Conservation (phyloP, 176 grass and related monocot species). For the Hordeum vulgare region DNA sequence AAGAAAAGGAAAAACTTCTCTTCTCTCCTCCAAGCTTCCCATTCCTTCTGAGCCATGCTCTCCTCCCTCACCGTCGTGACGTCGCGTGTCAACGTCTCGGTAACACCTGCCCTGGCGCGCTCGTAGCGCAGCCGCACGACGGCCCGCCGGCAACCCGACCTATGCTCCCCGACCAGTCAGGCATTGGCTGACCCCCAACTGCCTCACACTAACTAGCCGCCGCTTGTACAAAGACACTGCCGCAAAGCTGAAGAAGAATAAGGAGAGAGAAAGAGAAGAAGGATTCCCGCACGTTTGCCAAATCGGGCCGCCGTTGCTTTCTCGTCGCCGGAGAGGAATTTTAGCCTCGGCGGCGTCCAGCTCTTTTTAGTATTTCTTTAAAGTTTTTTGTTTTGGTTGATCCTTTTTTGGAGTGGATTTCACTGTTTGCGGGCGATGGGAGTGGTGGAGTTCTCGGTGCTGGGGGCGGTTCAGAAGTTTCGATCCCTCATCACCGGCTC, state of each 20-base stretch:
- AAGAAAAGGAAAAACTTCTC: not conserved
- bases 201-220: constrained; percentile 29
- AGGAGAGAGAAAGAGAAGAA: not conserved
- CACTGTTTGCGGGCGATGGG: constrained; percentile 44
- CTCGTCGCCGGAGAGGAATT: constrained; percentile 48
- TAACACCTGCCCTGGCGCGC: not conserved
- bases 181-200: constrained; percentile 48
- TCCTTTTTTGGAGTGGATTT: constrained; percentile 2
- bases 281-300: not conserved
- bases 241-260: not conserved
- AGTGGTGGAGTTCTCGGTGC: constrained; percentile 55
- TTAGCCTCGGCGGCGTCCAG: constrained; percentile 34
- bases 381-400: not conserved
- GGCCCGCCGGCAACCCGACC: constrained; percentile 18
- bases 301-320: not conserved
- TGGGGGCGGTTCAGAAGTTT: constrained; percentile 57
- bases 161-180: constrained; percentile 48
- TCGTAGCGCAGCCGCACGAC: constrained; percentile 34
- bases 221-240: constrained; percentile 17
- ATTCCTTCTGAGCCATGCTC: constrained; percentile 9
- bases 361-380: not conserved
- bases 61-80: not conserved
- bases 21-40: not conserved
- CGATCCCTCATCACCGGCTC: constrained; percentile 47
- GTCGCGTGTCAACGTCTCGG: not conserved